phyloP scores from a whole-genome alignment of 495 filamentous ascomycete species.

The Xylaria longipes region DNA sequence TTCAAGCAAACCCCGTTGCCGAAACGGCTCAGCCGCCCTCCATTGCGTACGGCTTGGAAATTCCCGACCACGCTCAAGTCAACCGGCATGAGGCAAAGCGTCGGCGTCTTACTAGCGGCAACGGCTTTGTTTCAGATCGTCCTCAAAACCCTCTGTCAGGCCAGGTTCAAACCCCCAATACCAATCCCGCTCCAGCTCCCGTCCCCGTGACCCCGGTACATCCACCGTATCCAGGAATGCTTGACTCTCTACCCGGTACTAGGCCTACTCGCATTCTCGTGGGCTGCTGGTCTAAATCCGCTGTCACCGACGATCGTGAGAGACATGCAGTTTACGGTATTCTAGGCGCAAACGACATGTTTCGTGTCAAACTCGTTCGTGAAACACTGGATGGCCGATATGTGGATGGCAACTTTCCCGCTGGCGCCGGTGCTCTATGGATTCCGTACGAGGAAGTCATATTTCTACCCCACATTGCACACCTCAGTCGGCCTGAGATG shows the following conservation, averaged over 20 bases:
- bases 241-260: constrained; percentile 39
- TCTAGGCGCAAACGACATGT: constrained; percentile 59
- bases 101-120: constrained; percentile 34
- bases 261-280: constrained; percentile 56
- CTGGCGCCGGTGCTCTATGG: constrained; percentile 60
- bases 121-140: constrained; percentile 29
- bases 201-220: constrained; percentile 4
- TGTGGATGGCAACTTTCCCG: constrained; percentile 57
- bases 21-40: constrained; percentile 42
- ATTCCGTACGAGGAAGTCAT: constrained; percentile 61
- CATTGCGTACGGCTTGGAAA: constrained; percentile 51
- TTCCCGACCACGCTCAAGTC: constrained; percentile 46
- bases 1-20: constrained; percentile 43
- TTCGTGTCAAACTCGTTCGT: constrained; percentile 57
- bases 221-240: constrained; percentile 29
- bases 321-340: constrained; percentile 61
- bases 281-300: constrained; percentile 57
- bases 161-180: constrained; percentile 27
- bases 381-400: constrained; percentile 57
- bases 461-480: constrained; percentile 53
- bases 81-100: constrained; percentile 47
- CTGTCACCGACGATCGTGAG: constrained; percentile 42
- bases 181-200: constrained; percentile 11
- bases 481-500: constrained; percentile 52
- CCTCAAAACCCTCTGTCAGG: constrained; percentile 14